Base-by-base conservation (phyloP, 495 filamentous ascomycete species). In the Tuber calosporum region DNA sequence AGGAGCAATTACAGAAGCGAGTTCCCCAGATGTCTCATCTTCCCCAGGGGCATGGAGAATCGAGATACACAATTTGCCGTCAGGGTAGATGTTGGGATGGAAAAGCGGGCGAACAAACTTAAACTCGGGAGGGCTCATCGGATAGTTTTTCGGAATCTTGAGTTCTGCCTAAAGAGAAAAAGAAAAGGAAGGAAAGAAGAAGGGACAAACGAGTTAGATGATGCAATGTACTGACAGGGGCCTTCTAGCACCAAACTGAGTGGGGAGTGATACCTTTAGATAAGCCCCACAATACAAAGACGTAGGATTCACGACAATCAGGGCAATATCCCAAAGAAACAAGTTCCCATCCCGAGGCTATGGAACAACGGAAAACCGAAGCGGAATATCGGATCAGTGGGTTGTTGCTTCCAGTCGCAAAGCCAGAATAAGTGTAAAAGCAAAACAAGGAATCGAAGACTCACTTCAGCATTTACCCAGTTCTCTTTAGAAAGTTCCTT, bases 1-100 rank as follows among this genome's bases (percentile, higher is more conserved):
- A 37, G 15, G 62, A n/a, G 53, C n/a, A 73, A 42, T 34, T 76
- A 81, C 79, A 1, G 88, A 85, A 34, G 95, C 94, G 26, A 87
- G 83, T 83, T 97, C 95, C 69, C 95, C 95, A 38, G 93, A 97
- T 85, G 92, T 93, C 75, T 90, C 87, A 80, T 97, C 94, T 69
- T 97, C 92, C 73, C 94, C 95, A 1, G 95, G 93, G 15, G 89
- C 85, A 83, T 99, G 94, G 6, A 99, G 88, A 79, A 99, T 99
- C 58, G 94, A 97, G 82, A 99, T 97, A 85, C 95, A 98, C 26
- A 98, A 87, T 71, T 89, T 90, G 77, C 95, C 95, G 82, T 97
- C 91, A 11, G 87, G 82, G 83, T 97, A 97, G 82, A 99, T 89
- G 82, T 99, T 99, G 8, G 95, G 95, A 83, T 99, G 95, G 83